Base-by-base conservation (phyloP, 352 stramenopile genomes). In the Globisporangium parvum region DNA sequence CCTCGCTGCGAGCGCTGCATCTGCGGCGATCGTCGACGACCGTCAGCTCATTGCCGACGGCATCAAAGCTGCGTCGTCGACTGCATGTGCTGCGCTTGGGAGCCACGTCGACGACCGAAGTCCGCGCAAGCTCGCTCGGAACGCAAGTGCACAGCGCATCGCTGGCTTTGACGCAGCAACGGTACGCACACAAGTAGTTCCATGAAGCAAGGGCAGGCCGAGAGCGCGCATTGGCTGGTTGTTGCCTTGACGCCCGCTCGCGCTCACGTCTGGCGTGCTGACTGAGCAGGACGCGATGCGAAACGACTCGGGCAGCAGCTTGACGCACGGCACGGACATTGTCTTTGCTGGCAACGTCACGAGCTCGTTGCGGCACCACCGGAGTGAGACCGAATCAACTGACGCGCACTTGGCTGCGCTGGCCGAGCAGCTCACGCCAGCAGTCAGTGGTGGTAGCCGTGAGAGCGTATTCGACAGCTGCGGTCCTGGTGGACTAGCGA, bases 291-390 rank as follows among this genome's bases (percentile, higher is more conserved):
- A 70, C 33, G 46, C 60, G 28, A 55, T 41, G 26, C 66, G 66
- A 9, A 69, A 85, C 47, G 74, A 88, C 52, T 75, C 79, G 0
- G 78, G 79, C 20, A 95, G 84, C 49, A 82, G 77, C 12, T 65
- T 96, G n/a, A 96, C 87, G 4, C 87, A 96, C 60, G 87, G 87
- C 39, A 90, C 81, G 1, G 76, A 89, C 49, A 88, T 95, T 33
- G 84, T 94, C 2, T 93, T 96, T 66, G 86, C 87, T 2, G 87
- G 87, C 44, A 95, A 94, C 61, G 77, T 94, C n/a, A 91, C 85
- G 2, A 92, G 82, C 21, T 77, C 86, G 3, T 57, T 95, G 51
- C 76, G 86, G 14, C 71, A 82, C 6, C 81, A 88, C 52, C 69
- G 83, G 33, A 84, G 70, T 46, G 80, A 91, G 61, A 77, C 68